Evolutionary conservation across 305 asterid genomes (phyloP), one percentile per base, ranked within the genome.

Genomic region (Fraxinus greggii): DNA sequence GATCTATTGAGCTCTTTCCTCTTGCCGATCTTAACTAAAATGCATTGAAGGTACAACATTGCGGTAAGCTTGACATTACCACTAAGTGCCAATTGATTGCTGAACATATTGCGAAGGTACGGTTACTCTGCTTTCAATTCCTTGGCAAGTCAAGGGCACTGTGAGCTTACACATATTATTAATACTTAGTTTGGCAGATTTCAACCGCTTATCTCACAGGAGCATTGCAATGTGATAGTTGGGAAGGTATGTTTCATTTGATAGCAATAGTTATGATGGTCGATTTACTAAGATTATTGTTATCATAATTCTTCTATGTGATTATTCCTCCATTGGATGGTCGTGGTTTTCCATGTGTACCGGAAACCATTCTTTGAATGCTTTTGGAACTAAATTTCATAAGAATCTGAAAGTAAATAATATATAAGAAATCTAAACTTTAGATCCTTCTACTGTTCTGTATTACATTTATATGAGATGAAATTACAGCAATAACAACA

Each of bases 81-180:
- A 84, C 86, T 33, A 96, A 92, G 86, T 91, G 92, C 88, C 90
- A 85, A 65, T 81, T 96, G 90, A 90, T 96, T 77, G 84, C 86
- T 51, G 88, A 87, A 70, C 90, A 89, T 87, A 80, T 90, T 69
- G 70, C 90, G 13, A 90, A 93, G 98, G 98, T 96, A 86, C 82
- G 35, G 63, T 76, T 83, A 23, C 56, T 80, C 56, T 75, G 56
- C 75, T 83, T 79, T 77, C 72, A 48, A 35, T 78, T 82, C 69
- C 61, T 35, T 79, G 28, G 23, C n/a, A 36, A n/a, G 72, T 82
- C 10, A 19, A 69, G 38, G 70, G 35, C 79, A 78, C 77, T 75
- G 32, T 73, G 70, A 61, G 24, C 35, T 70, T 24, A 48, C 48
- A 80, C 32, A 45, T 82, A 63, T 75, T 54, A 79, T 65, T 70